Evolutionary conservation across 2,329 filamentous ascomycete genomes (phyloP).

Genomic region (Pyricularia grisea): DNA sequence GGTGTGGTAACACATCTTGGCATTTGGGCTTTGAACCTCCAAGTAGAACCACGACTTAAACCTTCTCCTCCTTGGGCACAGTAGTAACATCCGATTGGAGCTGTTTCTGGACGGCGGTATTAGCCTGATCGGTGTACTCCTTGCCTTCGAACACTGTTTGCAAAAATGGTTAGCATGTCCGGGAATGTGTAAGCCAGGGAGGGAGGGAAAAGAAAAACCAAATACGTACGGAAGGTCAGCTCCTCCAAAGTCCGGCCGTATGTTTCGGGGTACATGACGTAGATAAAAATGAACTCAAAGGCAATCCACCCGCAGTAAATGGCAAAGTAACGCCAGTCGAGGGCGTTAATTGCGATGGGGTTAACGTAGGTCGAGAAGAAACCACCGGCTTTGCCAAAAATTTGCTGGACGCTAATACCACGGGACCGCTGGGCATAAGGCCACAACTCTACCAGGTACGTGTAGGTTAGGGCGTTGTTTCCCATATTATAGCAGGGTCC

Average conservation of each 20-base stretch:
- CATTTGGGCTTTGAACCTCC: background rate
- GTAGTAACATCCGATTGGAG: constrained; percentile 4
- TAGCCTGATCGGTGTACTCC: constrained; percentile 5
- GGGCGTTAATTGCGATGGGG: constrained; percentile 28
- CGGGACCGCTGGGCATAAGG: constrained; percentile 20
- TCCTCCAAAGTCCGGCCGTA: constrained; percentile 74
- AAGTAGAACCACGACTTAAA: background rate
- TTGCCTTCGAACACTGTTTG: constrained; percentile 7
- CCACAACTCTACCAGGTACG: constrained; percentile 17
- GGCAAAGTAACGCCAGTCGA: constrained; percentile 32
- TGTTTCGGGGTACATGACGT: constrained; percentile 78
- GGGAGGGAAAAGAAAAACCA: background rate
- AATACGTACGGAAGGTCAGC: constrained; percentile 27
- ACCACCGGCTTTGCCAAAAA: constrained; percentile 26
- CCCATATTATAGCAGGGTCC: constrained; percentile 17
- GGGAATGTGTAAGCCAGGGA: too few relatives aligned
- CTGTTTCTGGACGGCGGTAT: constrained; percentile 7
- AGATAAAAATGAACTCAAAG: constrained; percentile 46
- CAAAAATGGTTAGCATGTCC: background rate
- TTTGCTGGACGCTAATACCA: constrained; percentile 33
- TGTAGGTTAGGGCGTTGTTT: constrained; percentile 16
- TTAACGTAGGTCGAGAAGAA: constrained; percentile 29
- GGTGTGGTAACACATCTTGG: background rate
- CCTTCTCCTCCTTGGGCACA: background rate
- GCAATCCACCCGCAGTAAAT: constrained; percentile 33